Evolutionary conservation across 208 protist species (phyloP).

Genomic region (Leishmania braziliensis): DNA sequence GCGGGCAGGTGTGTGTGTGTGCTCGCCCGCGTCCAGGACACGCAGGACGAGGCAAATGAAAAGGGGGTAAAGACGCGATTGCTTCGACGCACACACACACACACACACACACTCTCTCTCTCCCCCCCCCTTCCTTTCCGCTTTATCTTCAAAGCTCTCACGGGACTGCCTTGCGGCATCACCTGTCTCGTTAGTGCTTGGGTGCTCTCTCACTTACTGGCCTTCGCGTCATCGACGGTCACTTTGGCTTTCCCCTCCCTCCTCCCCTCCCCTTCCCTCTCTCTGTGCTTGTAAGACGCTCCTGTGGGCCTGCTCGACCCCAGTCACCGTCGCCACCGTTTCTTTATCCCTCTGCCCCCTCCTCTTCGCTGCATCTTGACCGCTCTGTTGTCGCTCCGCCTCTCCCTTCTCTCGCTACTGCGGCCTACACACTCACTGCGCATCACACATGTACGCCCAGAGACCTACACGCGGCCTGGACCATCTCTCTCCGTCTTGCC

Average conservation of each 20-base stretch:
- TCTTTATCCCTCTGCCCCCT: neutral
- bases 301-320: neutral
- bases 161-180: neutral
- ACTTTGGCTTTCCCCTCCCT: neutral
- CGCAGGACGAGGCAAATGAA: no score
- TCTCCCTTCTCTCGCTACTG: neutral
- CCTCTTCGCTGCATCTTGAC: neutral
- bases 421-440: no score
- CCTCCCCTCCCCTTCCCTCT: neutral
- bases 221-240: neutral
- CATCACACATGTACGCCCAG: no score
- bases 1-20: no score
- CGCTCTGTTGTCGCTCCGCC: neutral
- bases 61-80: no score
- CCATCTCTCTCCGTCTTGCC: no score
- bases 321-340: neutral
- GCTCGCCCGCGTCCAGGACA: no score
- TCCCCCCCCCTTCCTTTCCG: neutral
- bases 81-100: no score
- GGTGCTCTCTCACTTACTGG: neutral
- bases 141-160: neutral
- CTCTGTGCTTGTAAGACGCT: neutral
- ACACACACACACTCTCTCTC: no score
- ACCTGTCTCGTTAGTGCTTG: no score
- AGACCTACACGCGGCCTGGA: no score